phyloP scores from a whole-genome alignment of 1,284 basidiomycete species.

The Boletus subluridellus region DNA sequence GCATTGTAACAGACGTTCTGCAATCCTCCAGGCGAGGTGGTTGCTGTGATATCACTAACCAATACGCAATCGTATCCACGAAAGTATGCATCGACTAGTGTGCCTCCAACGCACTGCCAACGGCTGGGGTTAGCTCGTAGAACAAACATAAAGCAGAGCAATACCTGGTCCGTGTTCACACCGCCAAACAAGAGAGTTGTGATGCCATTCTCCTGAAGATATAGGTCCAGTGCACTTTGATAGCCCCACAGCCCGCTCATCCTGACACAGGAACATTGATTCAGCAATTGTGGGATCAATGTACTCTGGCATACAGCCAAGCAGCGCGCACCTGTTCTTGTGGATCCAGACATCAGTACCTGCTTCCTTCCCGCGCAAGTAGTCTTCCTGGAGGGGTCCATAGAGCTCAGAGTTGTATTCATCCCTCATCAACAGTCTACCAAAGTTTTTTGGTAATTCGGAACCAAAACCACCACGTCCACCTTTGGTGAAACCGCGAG shows the following conservation, averaged over 20 bases:
- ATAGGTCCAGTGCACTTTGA: slow-evolving; percentile 57
- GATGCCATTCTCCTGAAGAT: slow-evolving; percentile 60
- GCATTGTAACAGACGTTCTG: slow-evolving; percentile 59
- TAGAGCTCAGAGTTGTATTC: slow-evolving; percentile 56
- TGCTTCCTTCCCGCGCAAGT: slow-evolving; percentile 46
- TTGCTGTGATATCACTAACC: slow-evolving; percentile 56
- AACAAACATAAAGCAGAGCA: neutral
- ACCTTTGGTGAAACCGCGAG: slow-evolving; percentile 48
- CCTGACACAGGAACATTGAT: slow-evolving; percentile 32
- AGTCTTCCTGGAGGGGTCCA: slow-evolving; percentile 56
- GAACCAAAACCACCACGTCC: slow-evolving; percentile 56
- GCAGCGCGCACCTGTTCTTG: slow-evolving; percentile 54
- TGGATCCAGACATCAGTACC: slow-evolving; percentile 70
- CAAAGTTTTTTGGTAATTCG: slow-evolving; percentile 52
- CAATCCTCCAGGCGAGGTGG: slow-evolving; percentile 60
- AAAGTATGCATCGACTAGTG: slow-evolving; percentile 60
- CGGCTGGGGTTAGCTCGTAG: neutral
- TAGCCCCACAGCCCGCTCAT: slow-evolving; percentile 68
- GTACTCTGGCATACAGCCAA: neutral
- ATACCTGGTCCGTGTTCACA: slow-evolving; percentile 66
- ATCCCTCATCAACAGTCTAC: slow-evolving; percentile 58
- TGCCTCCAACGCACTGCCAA: slow-evolving; percentile 60
- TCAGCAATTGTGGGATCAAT: neutral
- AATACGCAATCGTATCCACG: slow-evolving; percentile 61
- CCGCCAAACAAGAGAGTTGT: slow-evolving; percentile 61